These are phyloP conservation scores for Wickerhamomyces bisporus DNA, from an alignment of 805 yeast species.

Conservation along the genomic window DNA sequence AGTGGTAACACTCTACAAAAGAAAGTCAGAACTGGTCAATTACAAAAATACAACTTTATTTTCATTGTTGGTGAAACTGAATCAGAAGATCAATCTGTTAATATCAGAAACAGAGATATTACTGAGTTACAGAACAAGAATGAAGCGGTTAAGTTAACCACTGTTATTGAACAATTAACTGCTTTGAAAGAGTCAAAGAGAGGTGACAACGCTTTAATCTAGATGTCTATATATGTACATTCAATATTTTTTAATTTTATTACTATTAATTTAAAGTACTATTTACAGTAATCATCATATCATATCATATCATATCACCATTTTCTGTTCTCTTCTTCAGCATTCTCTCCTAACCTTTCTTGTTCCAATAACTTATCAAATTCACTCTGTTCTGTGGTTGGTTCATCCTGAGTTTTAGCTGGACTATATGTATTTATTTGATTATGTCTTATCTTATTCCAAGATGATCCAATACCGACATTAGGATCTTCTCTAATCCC, in stretches of 20 bases:
- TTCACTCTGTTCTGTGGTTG: slow-evolving; percentile 9
- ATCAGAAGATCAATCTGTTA: slow-evolving; percentile 71
- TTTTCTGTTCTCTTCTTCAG: slow-evolving; percentile 12
- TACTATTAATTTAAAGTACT: no score
- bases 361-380: slow-evolving; percentile 23
- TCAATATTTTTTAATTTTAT: no score
- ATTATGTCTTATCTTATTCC: slow-evolving; percentile 26
- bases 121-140: slow-evolving; percentile 89
- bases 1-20: slow-evolving; percentile 95
- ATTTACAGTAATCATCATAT: no score
- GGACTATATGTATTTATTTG: slow-evolving; percentile 8
- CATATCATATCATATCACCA: slow-evolving; percentile 10
- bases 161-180: slow-evolving; percentile 64
- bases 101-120: slow-evolving; percentile 95
- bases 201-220: slow-evolving; percentile 48
- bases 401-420: neutral
- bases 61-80: slow-evolving; percentile 97
- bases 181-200: slow-evolving; percentile 70
- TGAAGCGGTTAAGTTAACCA: slow-evolving; percentile 69
- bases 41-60: slow-evolving; percentile 90
- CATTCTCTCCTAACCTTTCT: slow-evolving; percentile 15
- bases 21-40: slow-evolving; percentile 96
- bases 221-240: no score
- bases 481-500: slow-evolving; percentile 6
- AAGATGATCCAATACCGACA: slow-evolving; percentile 15